Percentiles rank a stretch among this genome's conserved stretches.
phyloP scores from a whole-genome alignment of 306 rosid genomes.

The Vigna hirtella region DNA sequence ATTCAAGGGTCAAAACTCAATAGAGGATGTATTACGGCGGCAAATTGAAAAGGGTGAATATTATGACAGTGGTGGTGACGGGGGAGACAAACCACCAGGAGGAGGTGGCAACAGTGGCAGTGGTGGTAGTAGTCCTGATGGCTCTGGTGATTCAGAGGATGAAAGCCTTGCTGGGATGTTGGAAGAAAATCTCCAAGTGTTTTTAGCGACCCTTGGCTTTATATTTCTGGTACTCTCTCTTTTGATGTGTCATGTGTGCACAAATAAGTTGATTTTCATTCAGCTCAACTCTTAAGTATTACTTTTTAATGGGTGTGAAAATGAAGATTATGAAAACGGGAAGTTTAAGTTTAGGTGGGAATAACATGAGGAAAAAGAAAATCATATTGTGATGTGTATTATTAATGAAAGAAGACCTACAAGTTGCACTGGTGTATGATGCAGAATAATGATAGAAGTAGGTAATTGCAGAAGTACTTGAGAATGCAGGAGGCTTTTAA shows the following conservation, averaged over 20 bases:
- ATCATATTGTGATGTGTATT: neutral
- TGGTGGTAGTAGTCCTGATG: constrained; percentile 48
- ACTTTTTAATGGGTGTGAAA: constrained; percentile 16
- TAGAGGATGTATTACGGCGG: constrained; percentile 68
- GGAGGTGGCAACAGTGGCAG: constrained; percentile 47
- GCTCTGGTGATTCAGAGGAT: constrained; percentile 62
- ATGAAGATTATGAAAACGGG: constrained; percentile 18
- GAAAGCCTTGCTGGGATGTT: constrained; percentile 52
- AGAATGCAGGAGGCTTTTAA: constrained; percentile 15
- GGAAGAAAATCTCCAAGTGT: constrained; percentile 68
- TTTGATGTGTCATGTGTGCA: neutral
- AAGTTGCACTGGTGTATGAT: constrained; percentile 9
- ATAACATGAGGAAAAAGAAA: neutral
- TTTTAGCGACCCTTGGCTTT: constrained; percentile 75
- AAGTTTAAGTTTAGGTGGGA: constrained; percentile 25
- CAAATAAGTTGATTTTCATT: constrained; percentile 11
- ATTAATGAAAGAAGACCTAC: constrained; percentile 12
- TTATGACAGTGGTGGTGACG: constrained; percentile 54
- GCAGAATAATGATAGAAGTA: constrained; percentile 21
- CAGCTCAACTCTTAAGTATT: neutral
- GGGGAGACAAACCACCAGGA: constrained; percentile 57
- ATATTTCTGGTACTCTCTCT: constrained; percentile 64
- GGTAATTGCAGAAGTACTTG: neutral
- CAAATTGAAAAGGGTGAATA: constrained; percentile 73
- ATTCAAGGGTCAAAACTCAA: constrained; percentile 66